Base-by-base conservation (phyloP, 1,284 basidiomycete genomes). In the Apiotrichum sp. region DNA sequence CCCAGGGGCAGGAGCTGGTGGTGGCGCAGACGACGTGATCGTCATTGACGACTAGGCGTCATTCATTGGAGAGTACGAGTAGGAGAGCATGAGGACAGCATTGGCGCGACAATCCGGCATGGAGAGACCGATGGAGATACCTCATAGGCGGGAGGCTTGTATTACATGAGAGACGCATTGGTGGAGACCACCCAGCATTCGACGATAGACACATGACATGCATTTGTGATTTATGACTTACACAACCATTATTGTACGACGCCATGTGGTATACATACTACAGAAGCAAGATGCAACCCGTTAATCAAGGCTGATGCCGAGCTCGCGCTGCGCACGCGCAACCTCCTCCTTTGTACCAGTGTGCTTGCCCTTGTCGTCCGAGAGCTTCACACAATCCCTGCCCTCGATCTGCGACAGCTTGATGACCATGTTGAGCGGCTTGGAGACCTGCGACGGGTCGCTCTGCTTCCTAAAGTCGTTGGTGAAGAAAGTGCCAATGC, bases 401-500 rank as follows among this genome's bases (percentile, higher is more conserved):
- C 81, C 82, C 65, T 89, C 79, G 10, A 93, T 85, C 47, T 83
- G 81, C 35, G 83, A 81, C 6, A 97, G 79, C 75, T 96, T 96
- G 77, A 95, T 92, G 42, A 96, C 92, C 72, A 96, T 96, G 68
- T 93, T 95, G 61, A 96, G 77, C 31, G 90, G 83, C 68, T 85
- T 88, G 71, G 86, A 89, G 67, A 81, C 83, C 69, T 84, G 79
- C 31, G 63, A 74, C 11, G 81, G 79, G 6, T 81, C 79, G 32
- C 80, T 84, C 7, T 83, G 84, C 42, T 79, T 83, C 57, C 71
- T 73, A 76, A 91, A 93, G 73, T 93, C 93, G 68, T 96, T 96
- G 9, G 91, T 92, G 11, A 96, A 76, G 71, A 82, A 87, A 0
- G 93, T 97, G 0, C 93, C 93, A 52, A 97, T 92, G 2, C 93